Evolutionary conservation across 2,329 filamentous ascomycete genomes (phyloP).

Genomic region (Arthroderma uncinatum): DNA sequence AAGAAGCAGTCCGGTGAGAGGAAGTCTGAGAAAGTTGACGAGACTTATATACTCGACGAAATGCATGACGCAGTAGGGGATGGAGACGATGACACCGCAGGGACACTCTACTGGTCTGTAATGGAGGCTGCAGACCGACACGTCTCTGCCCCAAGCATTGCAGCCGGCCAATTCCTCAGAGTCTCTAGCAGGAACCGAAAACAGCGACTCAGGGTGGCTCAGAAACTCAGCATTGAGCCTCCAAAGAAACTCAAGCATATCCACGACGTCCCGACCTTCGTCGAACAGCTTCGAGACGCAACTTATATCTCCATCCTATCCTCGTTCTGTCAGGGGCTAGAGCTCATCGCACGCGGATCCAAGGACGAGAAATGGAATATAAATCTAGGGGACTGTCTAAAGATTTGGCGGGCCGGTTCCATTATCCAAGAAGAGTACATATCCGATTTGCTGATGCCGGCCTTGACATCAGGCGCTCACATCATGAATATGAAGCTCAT

Average conservation of each 20-base stretch:
- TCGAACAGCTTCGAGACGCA: constrained; percentile 49
- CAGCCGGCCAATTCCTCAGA: constrained; percentile 51
- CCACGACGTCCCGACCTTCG: constrained; percentile 35
- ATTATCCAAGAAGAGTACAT: constrained; percentile 61
- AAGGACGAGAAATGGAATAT: constrained; percentile 47
- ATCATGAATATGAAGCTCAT: constrained; percentile 33
- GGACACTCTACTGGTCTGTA: constrained; percentile 56
- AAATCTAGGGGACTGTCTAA: constrained; percentile 31
- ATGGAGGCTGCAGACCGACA: constrained; percentile 52
- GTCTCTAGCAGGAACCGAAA: constrained; percentile 52
- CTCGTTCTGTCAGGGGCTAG: constrained; percentile 55
- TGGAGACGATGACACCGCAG: constrained; percentile 54
- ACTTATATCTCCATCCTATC: constrained; percentile 52
- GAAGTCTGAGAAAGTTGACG: constrained; percentile 20
- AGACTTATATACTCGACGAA: constrained; percentile 46
- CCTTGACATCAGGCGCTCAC: constrained; percentile 18
- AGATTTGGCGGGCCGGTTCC: constrained; percentile 58
- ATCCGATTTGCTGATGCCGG: constrained; percentile 44
- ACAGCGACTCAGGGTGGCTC: constrained; percentile 43
- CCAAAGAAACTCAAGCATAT: constrained; percentile 25
- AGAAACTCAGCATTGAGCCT: constrained; percentile 37
- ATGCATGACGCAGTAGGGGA: constrained; percentile 62
- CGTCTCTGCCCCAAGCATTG: constrained; percentile 54
- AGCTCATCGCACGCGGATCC: constrained; percentile 51
- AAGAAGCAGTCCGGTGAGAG: constrained; percentile 13